Evolutionary conservation across 495 filamentous ascomycete species (phyloP).

Genomic region (Podospora comata): DNA sequence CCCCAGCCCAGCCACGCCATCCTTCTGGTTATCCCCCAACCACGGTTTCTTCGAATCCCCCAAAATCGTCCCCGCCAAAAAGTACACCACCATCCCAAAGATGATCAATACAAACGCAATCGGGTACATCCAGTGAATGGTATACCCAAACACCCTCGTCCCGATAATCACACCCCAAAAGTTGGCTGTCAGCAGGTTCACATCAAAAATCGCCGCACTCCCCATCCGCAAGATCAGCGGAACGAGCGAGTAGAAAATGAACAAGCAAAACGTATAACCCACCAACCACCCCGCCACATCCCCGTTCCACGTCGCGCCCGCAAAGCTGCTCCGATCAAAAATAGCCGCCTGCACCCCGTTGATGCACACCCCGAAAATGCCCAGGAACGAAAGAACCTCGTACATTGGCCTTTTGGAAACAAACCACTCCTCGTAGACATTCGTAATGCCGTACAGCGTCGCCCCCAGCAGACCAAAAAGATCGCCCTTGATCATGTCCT

Average conservation of each 20-base stretch:
- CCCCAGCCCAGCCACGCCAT: conserved; percentile 75
- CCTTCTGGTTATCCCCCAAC: conserved; percentile 81
- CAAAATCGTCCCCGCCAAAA: conserved; percentile 67
- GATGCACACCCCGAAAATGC: conserved; percentile 85
- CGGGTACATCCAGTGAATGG: conserved; percentile 87
- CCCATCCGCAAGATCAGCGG: conserved; percentile 85
- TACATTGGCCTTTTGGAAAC: conserved; percentile 83
- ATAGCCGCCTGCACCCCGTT: conserved; percentile 86
- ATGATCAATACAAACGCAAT: conserved; percentile 93
- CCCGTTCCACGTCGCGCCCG: conserved; percentile 61
- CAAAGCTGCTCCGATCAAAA: conserved; percentile 77
- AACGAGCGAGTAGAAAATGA: conserved; percentile 81
- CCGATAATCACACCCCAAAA: conserved; percentile 97
- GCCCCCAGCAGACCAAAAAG: conserved; percentile 86
- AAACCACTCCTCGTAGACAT: conserved; percentile 89
- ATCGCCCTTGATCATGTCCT: conserved; percentile 85
- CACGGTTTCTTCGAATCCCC: conserved; percentile 95
- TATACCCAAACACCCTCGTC: conserved; percentile 74
- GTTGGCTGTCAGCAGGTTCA: conserved; percentile 88
- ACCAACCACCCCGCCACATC: conserved; percentile 74
- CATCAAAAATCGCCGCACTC: conserved; percentile 93
- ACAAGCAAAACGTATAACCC: conserved; percentile 80
- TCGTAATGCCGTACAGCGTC: conserved; percentile 86
- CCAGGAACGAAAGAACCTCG: conserved; percentile 89
- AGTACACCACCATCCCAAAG: conserved; percentile 77